Evolutionary conservation across 345 rosid species (phyloP).

Genomic region (Aegle marmelos): DNA sequence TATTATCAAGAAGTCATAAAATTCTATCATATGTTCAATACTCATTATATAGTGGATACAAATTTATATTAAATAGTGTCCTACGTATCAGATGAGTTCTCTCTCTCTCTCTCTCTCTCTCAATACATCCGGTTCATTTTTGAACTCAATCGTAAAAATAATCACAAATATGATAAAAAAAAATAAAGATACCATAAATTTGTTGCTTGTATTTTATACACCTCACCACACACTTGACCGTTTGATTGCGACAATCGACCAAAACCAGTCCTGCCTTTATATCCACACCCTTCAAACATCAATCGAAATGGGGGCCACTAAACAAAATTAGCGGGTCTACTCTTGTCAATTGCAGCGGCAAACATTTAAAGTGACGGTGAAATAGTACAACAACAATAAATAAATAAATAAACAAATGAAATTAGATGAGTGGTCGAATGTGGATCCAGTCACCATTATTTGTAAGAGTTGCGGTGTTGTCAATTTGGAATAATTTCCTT

Average conservation of each 20-base stretch:
- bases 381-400: neutral
- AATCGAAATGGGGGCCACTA: too few species aligned
- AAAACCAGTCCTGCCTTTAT: neutral
- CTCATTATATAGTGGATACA: too few species aligned
- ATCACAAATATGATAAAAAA: too few species aligned
- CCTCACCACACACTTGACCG: neutral
- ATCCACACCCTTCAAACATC: neutral
- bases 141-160: too few species aligned
- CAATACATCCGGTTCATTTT: too few species aligned
- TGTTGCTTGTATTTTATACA: too few species aligned
- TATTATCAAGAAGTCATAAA: too few species aligned
- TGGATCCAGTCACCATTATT: neutral
- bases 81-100: too few species aligned
- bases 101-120: too few species aligned
- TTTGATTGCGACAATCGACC: conserved; percentile 6
- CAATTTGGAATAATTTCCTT: conserved; percentile 2
- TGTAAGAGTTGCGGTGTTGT: neutral
- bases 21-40: too few species aligned
- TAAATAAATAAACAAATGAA: neutral
- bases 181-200: neutral
- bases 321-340: neutral
- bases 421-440: neutral
- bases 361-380: neutral
- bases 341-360: neutral
- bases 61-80: too few species aligned